Evolutionary conservation across 2,329 filamentous ascomycete species (phyloP).

Genomic region (Aspergillus proliferans): DNA sequence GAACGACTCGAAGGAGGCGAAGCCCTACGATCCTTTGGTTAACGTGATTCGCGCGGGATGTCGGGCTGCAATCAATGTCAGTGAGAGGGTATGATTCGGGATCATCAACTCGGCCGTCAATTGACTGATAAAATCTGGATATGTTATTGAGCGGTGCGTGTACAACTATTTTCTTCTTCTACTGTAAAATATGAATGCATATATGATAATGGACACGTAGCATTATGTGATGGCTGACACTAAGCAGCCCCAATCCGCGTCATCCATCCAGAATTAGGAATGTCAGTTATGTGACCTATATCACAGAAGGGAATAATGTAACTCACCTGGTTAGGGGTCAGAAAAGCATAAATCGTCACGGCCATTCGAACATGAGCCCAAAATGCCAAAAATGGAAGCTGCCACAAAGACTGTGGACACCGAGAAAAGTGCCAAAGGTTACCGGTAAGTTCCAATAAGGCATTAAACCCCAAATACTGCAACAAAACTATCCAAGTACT

Average conservation of each 20-base stretch:
- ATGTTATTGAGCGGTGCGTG: too few relatives aligned
- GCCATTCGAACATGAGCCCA: neutral
- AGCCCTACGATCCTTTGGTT: constrained; percentile 82
- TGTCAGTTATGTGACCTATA: neutral
- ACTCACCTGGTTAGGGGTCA: neutral
- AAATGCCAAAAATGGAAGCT: neutral
- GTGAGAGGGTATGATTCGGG: constrained; percentile 37
- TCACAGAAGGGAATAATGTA: neutral
- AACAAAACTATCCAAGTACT: neutral
- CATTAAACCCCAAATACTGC: neutral
- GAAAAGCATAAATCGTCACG: neutral
- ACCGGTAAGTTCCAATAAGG: neutral
- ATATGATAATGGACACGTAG: too few relatives aligned
- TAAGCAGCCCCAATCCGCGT: too few relatives aligned
- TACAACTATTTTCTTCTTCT: too few relatives aligned
- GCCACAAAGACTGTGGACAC: neutral
- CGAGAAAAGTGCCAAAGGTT: neutral
- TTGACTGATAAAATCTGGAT: too few relatives aligned
- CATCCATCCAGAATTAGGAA: neutral
- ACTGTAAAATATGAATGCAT: too few relatives aligned
- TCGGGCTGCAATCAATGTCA: constrained; percentile 86
- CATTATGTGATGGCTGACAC: too few relatives aligned
- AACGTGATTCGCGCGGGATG: constrained; percentile 86
- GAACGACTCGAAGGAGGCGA: constrained; percentile 83
- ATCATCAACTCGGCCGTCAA: too few relatives aligned